Percentiles rank a stretch among this genome's conserved stretches.
Evolutionary conservation across 2,329 filamentous ascomycete genomes (phyloP).

Genomic region (Basipetospora sp.): DNA sequence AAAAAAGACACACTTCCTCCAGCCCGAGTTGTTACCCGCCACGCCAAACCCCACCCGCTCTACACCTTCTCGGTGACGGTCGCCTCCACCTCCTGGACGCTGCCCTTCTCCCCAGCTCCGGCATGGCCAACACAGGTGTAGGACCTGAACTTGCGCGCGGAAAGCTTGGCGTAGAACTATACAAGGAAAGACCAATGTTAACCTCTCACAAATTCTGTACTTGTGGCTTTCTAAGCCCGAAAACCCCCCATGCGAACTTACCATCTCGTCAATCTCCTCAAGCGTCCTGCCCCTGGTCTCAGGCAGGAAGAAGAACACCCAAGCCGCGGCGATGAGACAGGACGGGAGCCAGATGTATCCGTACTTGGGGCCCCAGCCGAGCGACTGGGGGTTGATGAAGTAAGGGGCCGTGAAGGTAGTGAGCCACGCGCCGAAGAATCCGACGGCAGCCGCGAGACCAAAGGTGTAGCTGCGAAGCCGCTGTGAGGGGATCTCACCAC

Average conservation of each 20-base stretch:
- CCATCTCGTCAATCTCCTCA: constrained; percentile 12
- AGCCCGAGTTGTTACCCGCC: too few species aligned
- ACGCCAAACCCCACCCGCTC: too few species aligned
- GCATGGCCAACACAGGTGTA: constrained; percentile 4
- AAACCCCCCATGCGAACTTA: not conserved
- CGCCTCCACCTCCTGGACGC: not conserved
- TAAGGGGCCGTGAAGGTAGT: constrained; percentile 39
- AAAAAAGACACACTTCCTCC: too few species aligned
- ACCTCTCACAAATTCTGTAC: too few species aligned
- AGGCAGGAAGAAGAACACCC: constrained; percentile 7
- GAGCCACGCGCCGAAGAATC: constrained; percentile 35
- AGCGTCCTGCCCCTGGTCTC: constrained; percentile 8
- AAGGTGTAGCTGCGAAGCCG: constrained; percentile 37
- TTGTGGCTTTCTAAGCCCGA: not conserved
- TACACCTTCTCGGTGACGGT: too few species aligned
- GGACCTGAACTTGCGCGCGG: constrained; percentile 5
- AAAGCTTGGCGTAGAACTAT: constrained; percentile 7
- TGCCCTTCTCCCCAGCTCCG: constrained; percentile 2
- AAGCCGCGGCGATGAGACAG: constrained; percentile 7
- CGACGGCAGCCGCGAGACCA: constrained; percentile 31
- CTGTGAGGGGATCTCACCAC: constrained; percentile 38
- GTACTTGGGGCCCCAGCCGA: constrained; percentile 37
- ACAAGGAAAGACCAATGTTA: not conserved
- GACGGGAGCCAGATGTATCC: constrained; percentile 34
- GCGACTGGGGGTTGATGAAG: constrained; percentile 34